Percentiles rank a stretch among this genome's conserved stretches.
These are phyloP conservation scores for Fusarium illudens DNA, from an alignment of 2,329 filamentous ascomycete species.

Conservation along the genomic window DNA sequence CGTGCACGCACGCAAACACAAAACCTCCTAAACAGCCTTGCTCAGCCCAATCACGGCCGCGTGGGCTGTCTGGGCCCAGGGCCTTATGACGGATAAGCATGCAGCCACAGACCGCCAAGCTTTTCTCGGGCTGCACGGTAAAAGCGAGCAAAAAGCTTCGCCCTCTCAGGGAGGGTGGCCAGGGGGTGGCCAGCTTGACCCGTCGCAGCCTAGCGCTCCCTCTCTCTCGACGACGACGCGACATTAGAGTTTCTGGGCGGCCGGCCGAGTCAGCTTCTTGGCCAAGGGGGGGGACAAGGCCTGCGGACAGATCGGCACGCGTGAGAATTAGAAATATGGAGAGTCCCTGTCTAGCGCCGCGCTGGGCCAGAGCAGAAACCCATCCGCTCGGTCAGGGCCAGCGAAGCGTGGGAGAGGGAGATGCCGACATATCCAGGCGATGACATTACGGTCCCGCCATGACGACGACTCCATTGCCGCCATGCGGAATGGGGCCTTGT, in stretches of 20 bases:
- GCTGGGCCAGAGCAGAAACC: conserved; percentile 1
- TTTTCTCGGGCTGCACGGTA: conserved; percentile 43
- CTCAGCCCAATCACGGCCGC: conserved; percentile 14
- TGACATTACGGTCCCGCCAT: conserved; percentile 25
- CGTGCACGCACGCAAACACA: not conserved
- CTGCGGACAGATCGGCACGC: conserved; percentile 44
- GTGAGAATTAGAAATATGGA: conserved; percentile 38
- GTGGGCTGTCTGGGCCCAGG: conserved; percentile 15
- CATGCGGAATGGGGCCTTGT: conserved; percentile 1
- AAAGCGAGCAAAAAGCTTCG: conserved; percentile 41
- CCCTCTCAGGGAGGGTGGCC: conserved; percentile 17
- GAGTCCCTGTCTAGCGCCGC: conserved; percentile 36
- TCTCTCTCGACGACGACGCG: not conserved
- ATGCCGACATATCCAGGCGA: conserved; percentile 43
- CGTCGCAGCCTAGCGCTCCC: not conserved
- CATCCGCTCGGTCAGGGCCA: conserved; percentile 8
- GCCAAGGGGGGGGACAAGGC: conserved; percentile 29
- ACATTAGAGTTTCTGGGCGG: conserved; percentile 34
- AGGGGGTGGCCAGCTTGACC: not conserved
- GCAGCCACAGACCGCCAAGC: conserved; percentile 42
- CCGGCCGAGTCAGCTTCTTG: conserved; percentile 26
- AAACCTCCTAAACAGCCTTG: not conserved
- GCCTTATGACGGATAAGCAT: conserved; percentile 40
- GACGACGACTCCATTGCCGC: conserved; percentile 29
- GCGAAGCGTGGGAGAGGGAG: conserved; percentile 13